Percentiles rank a stretch among this genome's conserved stretches.
phyloP scores from a whole-genome alignment of 1,284 basidiomycete genomes.

The Rhodotorula sp. region DNA sequence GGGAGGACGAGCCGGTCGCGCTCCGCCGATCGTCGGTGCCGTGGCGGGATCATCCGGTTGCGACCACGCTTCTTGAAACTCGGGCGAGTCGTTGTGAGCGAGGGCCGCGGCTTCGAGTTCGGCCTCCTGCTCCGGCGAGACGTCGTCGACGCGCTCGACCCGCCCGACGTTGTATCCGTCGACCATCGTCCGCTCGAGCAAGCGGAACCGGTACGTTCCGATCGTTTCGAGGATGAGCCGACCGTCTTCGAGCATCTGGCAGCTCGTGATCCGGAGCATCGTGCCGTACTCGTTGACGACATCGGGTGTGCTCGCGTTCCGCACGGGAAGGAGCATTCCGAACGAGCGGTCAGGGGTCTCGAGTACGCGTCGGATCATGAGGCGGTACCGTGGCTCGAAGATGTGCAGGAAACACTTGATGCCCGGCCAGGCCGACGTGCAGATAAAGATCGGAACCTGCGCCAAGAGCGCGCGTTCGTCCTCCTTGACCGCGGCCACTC shows the following conservation, averaged over 20 bases:
- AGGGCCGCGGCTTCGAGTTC: conserved; percentile 48
- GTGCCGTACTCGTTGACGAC: conserved; percentile 75
- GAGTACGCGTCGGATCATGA: conserved; percentile 90
- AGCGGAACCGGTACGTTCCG: conserved; percentile 78
- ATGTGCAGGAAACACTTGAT: conserved; percentile 87
- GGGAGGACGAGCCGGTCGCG: conserved; percentile 9
- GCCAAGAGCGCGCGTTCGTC: conserved; percentile 23
- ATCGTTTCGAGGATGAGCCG: conserved; percentile 84
- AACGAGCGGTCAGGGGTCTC: conserved; percentile 71
- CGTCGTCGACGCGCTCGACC: conserved; percentile 69
- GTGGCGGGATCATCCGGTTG: conserved; percentile 6
- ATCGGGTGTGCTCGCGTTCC: conserved; percentile 46
- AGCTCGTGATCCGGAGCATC: conserved; percentile 83
- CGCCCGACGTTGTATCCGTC: conserved; percentile 88
- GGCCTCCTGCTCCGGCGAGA: conserved; percentile 56
- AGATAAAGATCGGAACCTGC: conserved; percentile 77
- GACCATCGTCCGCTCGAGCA: conserved; percentile 73
- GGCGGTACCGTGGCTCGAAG: conserved; percentile 84
- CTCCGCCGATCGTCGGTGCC: background rate
- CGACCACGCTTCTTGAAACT: background rate
- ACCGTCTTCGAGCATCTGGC: conserved; percentile 84
- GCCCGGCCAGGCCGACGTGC: conserved; percentile 82
- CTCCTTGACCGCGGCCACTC: conserved; percentile 25
- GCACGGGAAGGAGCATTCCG: conserved; percentile 78
- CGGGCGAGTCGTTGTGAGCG: conserved; percentile 13